Evolutionary conservation across 768 basidiomycete genomes (phyloP).

Genomic region (Serendipita indica): DNA sequence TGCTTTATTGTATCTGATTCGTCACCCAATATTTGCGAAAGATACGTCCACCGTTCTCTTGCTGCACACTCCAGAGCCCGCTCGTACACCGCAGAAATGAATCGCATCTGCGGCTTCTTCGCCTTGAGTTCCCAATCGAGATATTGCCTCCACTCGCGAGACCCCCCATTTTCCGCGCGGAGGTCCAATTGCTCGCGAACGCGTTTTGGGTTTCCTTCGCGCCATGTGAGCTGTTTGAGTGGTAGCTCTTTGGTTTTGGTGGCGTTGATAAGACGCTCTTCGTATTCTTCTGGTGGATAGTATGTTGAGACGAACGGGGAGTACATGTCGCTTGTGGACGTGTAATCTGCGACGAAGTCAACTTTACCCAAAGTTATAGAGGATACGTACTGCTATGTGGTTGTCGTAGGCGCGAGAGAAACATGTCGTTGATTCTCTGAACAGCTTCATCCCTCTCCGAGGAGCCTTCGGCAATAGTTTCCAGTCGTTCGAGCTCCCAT

Average conservation of each 20-base stretch:
- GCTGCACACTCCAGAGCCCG: slow-evolving; percentile 16
- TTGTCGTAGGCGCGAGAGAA: slow-evolving; percentile 53
- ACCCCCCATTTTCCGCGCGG: not conserved
- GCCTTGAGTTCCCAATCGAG: slow-evolving; percentile 11
- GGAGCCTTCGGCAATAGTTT: slow-evolving; percentile 27
- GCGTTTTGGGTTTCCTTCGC: slow-evolving; percentile 50
- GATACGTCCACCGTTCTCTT: slow-evolving; percentile 1
- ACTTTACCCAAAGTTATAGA: not conserved
- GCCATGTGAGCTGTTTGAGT: slow-evolving; percentile 42
- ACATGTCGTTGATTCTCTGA: slow-evolving; percentile 36
- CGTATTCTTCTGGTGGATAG: slow-evolving; percentile 62
- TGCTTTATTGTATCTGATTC: not conserved
- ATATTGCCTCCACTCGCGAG: slow-evolving; percentile 20
- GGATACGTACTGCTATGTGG: slow-evolving; percentile 52
- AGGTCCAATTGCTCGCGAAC: not conserved
- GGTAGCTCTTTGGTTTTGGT: slow-evolving; percentile 54
- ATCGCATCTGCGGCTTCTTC: not conserved
- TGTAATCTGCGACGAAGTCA: slow-evolving; percentile 41
- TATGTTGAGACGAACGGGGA: slow-evolving; percentile 78
- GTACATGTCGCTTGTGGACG: slow-evolving; percentile 71
- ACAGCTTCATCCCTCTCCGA: not conserved
- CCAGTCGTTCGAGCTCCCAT: slow-evolving; percentile 58
- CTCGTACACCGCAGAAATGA: not conserved
- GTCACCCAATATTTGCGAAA: not conserved
- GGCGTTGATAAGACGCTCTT: slow-evolving; percentile 55